Evolutionary conservation across 768 basidiomycete species (phyloP).

Genomic region (Aureoboletus auriporus): DNA sequence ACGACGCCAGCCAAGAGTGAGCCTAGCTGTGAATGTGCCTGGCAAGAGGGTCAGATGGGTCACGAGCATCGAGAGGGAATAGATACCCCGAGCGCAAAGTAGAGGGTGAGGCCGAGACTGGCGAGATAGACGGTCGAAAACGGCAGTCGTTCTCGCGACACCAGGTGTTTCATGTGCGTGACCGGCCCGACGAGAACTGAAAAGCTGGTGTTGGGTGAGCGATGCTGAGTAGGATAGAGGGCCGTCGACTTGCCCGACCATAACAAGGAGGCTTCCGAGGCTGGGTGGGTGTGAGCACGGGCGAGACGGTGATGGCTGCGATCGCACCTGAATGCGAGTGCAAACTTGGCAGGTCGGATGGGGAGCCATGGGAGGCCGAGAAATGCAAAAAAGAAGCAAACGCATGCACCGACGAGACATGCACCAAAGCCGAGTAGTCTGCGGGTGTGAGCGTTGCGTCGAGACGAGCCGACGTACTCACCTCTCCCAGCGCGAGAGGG

Average conservation of each 20-base stretch:
- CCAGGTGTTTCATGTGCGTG: slow-evolving; percentile 86
- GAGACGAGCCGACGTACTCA: slow-evolving; percentile 18
- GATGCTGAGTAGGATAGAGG: neutral
- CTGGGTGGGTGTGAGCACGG: slow-evolving; percentile 34
- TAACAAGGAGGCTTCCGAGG: slow-evolving; percentile 87
- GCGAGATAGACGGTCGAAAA: slow-evolving; percentile 81
- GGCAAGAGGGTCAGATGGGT: slow-evolving; percentile 1
- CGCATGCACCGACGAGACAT: slow-evolving; percentile 84
- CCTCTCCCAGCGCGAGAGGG: slow-evolving; percentile 92
- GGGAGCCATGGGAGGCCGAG: slow-evolving; percentile 67
- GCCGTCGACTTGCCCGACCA: slow-evolving; percentile 61
- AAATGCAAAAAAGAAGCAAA: slow-evolving; percentile 93
- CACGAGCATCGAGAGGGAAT: neutral
- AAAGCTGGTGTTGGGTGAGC: slow-evolving; percentile 44
- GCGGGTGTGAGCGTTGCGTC: too few relatives aligned
- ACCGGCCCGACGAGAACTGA: slow-evolving; percentile 85
- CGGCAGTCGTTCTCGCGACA: slow-evolving; percentile 78
- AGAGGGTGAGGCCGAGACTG: slow-evolving; percentile 83
- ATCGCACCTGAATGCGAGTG: slow-evolving; percentile 72
- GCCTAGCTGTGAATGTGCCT: slow-evolving; percentile 84
- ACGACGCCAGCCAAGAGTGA: slow-evolving; percentile 79
- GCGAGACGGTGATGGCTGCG: neutral
- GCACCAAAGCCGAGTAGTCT: slow-evolving; percentile 89
- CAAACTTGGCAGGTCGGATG: slow-evolving; percentile 85
- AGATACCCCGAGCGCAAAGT: slow-evolving; percentile 86